Base-by-base conservation (phyloP, 352 stramenopile species). In the Phytophthora niederhauseri region DNA sequence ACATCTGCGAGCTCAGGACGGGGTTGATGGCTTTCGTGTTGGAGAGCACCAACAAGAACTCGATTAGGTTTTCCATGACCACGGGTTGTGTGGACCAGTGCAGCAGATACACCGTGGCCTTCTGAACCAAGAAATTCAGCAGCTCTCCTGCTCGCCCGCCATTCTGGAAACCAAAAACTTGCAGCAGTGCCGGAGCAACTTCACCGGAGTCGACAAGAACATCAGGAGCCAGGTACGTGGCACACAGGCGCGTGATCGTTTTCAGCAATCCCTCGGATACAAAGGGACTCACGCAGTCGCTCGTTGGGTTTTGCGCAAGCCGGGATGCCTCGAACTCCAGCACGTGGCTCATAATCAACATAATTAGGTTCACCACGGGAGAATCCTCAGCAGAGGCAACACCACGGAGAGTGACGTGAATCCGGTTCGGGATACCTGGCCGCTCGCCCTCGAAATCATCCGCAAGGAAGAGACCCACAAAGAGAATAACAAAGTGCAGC, bases 71-170 rank as follows among this genome's bases (percentile, higher is more conserved):
- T 66, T 95, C 73, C 78, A 94, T 94, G 50, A 96, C 86, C 3
- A 93, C 70, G 0, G 89, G 87, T 28, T 96, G 85, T 1, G 87
- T 94, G 0, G 88, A 81, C 89, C 89, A 96, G 66, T 94, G 80
- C 36, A 92, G 75, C 38, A 96, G 55, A 45, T 95, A 96, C 22
- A 87, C 55, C 6, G 81, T 89, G 38, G 73, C 74, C 46, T 90
- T 77, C 58, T 94, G 76, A 1, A 94, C 73, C 15, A 95, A 68
- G 43, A 96, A 92, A 50, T 82, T 83, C 15, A 94, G 66, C 8
- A 96, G 60, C 36, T 93, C 81, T 2, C 67, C 67, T 0, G 76
- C 85, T 45, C 76, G 77, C 2, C 82, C 84, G 28, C 79, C 80
- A 22, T 78, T 66, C 15, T 92, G 75, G 52, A 86, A 82, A 1